Percentiles rank a stretch among this genome's conserved stretches.
Conservation (phyloP, 441 rosid genomes). For the Theobroma grandiflorum region DNA sequence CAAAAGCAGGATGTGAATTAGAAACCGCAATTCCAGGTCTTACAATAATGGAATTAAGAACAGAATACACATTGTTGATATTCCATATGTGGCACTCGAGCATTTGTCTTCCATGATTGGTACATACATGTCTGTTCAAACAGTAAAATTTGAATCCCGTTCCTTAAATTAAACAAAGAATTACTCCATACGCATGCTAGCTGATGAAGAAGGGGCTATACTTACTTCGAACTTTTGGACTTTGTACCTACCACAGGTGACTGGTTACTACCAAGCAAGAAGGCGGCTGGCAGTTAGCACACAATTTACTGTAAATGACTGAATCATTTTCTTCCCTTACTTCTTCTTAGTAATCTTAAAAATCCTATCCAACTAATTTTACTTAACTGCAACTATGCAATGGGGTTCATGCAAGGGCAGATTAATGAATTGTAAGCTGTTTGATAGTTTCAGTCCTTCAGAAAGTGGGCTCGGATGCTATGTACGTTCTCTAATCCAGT, state of each 20-base stretch:
- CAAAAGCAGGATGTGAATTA: background rate
- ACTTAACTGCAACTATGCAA: background rate
- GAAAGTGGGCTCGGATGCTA: slow-evolving; percentile 41
- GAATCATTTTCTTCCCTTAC: background rate
- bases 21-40: background rate
- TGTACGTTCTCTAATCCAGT: slow-evolving; percentile 22
- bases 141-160: background rate
- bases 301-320: background rate
- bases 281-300: background rate
- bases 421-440: slow-evolving; percentile 42
- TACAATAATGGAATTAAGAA: background rate
- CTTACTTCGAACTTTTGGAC: background rate
- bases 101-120: too few species aligned
- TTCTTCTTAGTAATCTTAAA: background rate
- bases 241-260: background rate
- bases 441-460: slow-evolving; percentile 27
- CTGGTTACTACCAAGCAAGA: background rate
- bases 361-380: background rate
- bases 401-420: slow-evolving; percentile 49
- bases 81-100: background rate
- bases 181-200: background rate
- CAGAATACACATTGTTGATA: background rate
- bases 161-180: too few species aligned
- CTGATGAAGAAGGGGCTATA: background rate
- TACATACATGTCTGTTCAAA: too few species aligned